Conservation (phyloP, 2,329 filamentous ascomycete genomes). For the Pseudogymnoascus sp. region DNA sequence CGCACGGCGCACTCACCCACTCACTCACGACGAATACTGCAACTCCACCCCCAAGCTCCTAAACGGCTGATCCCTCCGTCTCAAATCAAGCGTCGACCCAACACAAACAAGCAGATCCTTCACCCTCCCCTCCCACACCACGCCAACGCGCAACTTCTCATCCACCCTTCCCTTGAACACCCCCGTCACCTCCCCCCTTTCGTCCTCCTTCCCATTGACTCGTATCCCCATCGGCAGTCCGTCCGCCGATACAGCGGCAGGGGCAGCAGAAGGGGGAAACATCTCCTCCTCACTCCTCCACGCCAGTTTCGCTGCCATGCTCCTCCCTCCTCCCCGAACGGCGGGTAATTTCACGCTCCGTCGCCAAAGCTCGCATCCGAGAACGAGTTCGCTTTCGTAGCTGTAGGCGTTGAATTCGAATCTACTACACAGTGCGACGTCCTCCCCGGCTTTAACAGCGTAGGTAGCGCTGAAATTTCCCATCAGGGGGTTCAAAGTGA, state of each 20-base stretch:
- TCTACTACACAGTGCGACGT: conserved; percentile 78
- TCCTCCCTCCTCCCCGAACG: conserved; percentile 35
- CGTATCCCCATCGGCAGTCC: background rate
- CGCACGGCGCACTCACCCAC: background rate
- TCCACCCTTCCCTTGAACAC: conserved; percentile 87
- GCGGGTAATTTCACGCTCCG: conserved; percentile 35
- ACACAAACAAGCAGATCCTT: conserved; percentile 91
- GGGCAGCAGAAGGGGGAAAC: background rate
- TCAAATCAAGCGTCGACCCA: conserved; percentile 77
- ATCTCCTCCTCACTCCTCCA: conserved; percentile 41
- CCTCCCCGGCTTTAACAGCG: conserved; percentile 76
- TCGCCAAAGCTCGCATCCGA: conserved; percentile 91
- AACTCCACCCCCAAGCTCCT: conserved; percentile 71
- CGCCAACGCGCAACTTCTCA: conserved; percentile 76
- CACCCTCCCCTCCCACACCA: conserved; percentile 88
- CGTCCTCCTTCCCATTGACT: conserved; percentile 15
- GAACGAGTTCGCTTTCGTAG: conserved; percentile 89
- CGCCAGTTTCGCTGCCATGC: conserved; percentile 49
- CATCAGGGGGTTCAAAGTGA: conserved; percentile 91
- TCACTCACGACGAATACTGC: conserved; percentile 62
- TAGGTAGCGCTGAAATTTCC: conserved; percentile 89
- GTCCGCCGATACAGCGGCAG: background rate
- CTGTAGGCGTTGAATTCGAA: conserved; percentile 98
- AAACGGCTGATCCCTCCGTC: conserved; percentile 69
- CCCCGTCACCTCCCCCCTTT: conserved; percentile 62